Conservation (phyloP, 768 basidiomycete genomes). For the Podaxis sp. region DNA sequence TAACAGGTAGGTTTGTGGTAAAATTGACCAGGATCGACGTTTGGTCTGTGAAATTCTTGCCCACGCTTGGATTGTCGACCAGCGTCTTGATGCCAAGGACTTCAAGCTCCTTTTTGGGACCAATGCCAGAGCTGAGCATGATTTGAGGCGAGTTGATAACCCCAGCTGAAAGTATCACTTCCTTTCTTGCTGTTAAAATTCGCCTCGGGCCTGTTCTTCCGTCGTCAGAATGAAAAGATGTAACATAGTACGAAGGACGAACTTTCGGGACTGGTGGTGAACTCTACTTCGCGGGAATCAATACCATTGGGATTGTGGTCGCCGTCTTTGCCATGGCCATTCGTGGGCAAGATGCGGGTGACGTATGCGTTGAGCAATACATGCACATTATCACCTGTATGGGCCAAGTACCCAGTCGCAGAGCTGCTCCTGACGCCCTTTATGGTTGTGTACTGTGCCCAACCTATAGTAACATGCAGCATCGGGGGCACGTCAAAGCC, state of each 20-base stretch:
- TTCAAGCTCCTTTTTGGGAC: conserved; percentile 21
- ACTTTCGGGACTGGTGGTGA: conserved; percentile 2
- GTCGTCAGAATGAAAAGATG: neutral
- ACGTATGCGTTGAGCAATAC: conserved; percentile 17
- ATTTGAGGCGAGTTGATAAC: conserved; percentile 30
- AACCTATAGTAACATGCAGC: conserved; percentile 14
- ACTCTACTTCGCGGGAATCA: neutral
- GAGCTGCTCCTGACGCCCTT: conserved; percentile 24
- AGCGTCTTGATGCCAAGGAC: conserved; percentile 19
- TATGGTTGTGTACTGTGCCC: conserved; percentile 22
- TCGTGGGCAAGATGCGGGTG: conserved; percentile 21
- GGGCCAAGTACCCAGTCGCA: conserved; percentile 24
- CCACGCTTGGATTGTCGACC: conserved; percentile 18
- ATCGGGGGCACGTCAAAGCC: neutral
- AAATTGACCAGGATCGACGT: conserved; percentile 15
- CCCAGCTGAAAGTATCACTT: conserved; percentile 38
- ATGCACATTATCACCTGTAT: conserved; percentile 27
- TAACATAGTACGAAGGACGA: neutral
- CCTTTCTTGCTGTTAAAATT: conserved; percentile 26
- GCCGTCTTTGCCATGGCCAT: conserved; percentile 25
- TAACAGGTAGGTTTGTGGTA: neutral
- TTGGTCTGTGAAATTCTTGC: conserved; percentile 26
- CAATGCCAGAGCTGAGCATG: conserved; percentile 36
- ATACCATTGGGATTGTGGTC: conserved; percentile 19
- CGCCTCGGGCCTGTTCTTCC: neutral